Base-by-base conservation (phyloP, 2,329 filamentous ascomycete genomes). In the Thelonectria olida region DNA sequence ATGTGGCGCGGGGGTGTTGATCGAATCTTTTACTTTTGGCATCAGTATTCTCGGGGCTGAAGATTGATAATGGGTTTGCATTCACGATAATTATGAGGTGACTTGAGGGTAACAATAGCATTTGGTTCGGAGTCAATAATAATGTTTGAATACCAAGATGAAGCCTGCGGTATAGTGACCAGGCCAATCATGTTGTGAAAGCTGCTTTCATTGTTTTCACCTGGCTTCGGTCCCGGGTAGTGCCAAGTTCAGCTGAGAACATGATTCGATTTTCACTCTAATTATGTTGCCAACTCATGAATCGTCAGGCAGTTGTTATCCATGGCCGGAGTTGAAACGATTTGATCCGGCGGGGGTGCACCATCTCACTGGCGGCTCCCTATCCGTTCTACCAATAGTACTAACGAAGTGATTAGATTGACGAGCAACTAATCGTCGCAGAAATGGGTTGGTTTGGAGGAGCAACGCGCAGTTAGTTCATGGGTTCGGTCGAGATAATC, bases 1-100 rank as follows among this genome's bases (percentile, higher is more conserved):
- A 56, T 50, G 51, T 49, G 54, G 58, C 58, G 66, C 54, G 61
- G 41, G 58, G 64, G 62, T 58, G 63, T 69, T 54, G 20, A 50
- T 42, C 9, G 20, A 54, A 36, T 47, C 22, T 41, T 58, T 44
- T 55, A 50, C 61, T 64, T 50, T 42, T 55, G 51, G 58, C 41
- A 36, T 54, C 28, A 31, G 51, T 45, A 23, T 31, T 28, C 25
- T n/a, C 47, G 22, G 31, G 58, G 54, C 27, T 50, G 28, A 54
- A 70, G 61, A 67, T 39, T 45, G 58, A 52, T 28, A 51, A 34
- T 28, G 49, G 39, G 19, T 28, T 51, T 51, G 28, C 28, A 27
- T 22, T 22, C n/a, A 55, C 34, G 47, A 54, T 34, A 13, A 36
- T 39, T 28, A 55, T 27, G 25, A 50, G 39, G 38, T 17, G 50